These are phyloP conservation scores for Rhodotorula sp. DNA, from an alignment of 1,284 basidiomycete genomes.

Conservation along the genomic window DNA sequence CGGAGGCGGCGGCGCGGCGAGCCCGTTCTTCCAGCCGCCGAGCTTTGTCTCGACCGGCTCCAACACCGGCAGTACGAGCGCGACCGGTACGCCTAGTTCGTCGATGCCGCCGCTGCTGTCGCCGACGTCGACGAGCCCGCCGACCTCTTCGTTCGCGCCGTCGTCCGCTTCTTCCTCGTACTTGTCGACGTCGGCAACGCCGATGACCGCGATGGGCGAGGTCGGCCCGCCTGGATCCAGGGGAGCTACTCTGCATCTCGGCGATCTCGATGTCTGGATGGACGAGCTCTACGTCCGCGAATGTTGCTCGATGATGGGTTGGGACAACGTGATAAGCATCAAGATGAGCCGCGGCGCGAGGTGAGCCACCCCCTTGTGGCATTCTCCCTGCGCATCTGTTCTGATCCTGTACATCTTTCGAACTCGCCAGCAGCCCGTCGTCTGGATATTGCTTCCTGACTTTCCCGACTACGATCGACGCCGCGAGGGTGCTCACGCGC, in stretches of 20 bases:
- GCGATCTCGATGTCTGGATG: constrained; percentile 42
- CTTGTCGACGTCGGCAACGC: background rate
- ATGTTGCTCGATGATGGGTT: constrained; percentile 40
- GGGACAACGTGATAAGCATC: constrained; percentile 37
- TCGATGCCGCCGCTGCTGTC: constrained; percentile 10
- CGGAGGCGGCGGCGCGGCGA: constrained; percentile 5
- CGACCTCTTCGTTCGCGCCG: constrained; percentile 3
- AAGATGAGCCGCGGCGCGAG: constrained; percentile 39
- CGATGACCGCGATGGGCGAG: background rate
- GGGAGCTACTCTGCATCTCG: constrained; percentile 37
- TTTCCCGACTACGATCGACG: constrained; percentile 69
- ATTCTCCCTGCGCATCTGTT: background rate
- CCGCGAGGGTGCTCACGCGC: constrained; percentile 68
- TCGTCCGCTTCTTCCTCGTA: background rate
- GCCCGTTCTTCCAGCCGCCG: constrained; percentile 25
- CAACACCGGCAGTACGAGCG: background rate
- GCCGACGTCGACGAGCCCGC: constrained; percentile 2
- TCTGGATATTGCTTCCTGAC: constrained; percentile 81
- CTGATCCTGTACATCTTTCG: background rate
- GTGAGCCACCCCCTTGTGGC: constrained; percentile 7
- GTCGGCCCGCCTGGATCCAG: constrained; percentile 12
- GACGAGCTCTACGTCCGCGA: constrained; percentile 41
- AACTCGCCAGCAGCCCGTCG: constrained; percentile 56
- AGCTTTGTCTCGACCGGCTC: constrained; percentile 7
- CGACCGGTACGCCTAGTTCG: background rate